Conservation (phyloP, 73 alveolate species). For the Uronychia setigera region DNA sequence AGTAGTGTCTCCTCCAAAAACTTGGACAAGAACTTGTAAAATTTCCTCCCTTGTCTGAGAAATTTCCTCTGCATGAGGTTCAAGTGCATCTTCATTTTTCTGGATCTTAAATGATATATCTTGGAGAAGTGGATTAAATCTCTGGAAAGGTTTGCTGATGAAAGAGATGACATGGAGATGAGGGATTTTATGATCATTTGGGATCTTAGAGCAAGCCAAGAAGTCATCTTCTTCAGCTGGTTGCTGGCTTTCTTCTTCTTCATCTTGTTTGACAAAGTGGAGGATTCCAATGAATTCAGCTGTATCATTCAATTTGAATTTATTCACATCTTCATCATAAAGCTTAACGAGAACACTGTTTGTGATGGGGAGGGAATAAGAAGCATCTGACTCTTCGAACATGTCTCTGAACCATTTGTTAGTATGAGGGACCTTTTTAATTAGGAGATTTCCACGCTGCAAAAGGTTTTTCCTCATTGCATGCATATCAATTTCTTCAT, state of each 20-base stretch:
- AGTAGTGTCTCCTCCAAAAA: conserved; percentile 12
- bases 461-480: conserved; percentile 2
- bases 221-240: conserved; percentile 11
- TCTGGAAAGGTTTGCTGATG: conserved; percentile 11
- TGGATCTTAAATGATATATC: not conserved
- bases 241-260: conserved; percentile 13
- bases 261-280: conserved; percentile 1
- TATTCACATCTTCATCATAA: conserved; percentile 28
- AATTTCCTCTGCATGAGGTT: not conserved
- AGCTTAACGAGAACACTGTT: conserved; percentile 41
- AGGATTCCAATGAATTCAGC: conserved; percentile 45
- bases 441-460: conserved; percentile 37
- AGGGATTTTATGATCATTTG: conserved; percentile 44
- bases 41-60: conserved; percentile 15
- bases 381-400: not conserved
- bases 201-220: conserved; percentile 23
- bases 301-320: conserved; percentile 43
- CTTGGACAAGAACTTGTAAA: not conserved
- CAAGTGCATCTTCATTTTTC: not conserved
- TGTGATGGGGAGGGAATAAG: not conserved
- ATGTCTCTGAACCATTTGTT: conserved; percentile 31
- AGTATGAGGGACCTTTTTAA: conserved; percentile 18
- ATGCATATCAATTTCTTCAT: conserved; percentile 14
- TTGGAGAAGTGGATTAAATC: not conserved
- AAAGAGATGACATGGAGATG: conserved; percentile 39